Evolutionary conservation across 768 basidiomycete genomes (phyloP).

Genomic region (Tubosaeta sp.): DNA sequence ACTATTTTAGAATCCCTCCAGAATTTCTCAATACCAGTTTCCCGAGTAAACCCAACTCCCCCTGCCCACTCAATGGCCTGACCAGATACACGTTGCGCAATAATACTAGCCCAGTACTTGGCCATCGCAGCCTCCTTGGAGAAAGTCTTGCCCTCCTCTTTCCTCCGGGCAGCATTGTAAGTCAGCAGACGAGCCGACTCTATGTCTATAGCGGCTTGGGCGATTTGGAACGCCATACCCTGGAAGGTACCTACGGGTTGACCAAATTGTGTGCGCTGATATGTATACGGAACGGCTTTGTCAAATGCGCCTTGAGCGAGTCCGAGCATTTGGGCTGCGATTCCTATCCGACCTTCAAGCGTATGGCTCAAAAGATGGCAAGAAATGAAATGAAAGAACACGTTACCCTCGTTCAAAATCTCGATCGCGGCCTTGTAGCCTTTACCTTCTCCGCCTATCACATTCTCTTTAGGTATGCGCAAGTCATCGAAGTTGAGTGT

Average conservation of each 20-base stretch:
- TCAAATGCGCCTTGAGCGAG: constrained; percentile 97
- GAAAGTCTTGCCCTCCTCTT: constrained; percentile 85
- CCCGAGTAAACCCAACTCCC: constrained; percentile 87
- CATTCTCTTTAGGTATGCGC: constrained; percentile 76
- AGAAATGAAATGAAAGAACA: background rate
- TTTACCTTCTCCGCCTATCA: constrained; percentile 88
- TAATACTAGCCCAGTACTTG: constrained; percentile 85
- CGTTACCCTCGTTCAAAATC: constrained; percentile 84
- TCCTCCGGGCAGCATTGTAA: constrained; percentile 93
- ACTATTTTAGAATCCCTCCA: constrained; percentile 98
- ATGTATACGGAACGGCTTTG: constrained; percentile 93
- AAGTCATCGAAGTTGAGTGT: constrained; percentile 93
- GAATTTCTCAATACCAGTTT: constrained; percentile 94
- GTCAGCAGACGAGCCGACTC: constrained; percentile 87
- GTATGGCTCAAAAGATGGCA: background rate
- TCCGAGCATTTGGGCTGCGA: constrained; percentile 98
- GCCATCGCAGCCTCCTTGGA: constrained; percentile 98
- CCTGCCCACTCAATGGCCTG: constrained; percentile 96
- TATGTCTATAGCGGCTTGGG: constrained; percentile 84
- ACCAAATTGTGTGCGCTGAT: constrained; percentile 91
- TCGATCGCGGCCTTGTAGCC: constrained; percentile 98
- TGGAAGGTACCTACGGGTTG: constrained; percentile 93
- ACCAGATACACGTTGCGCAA: constrained; percentile 86
- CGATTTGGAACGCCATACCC: constrained; percentile 93
- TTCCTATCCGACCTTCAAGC: constrained; percentile 77